phyloP scores from a whole-genome alignment of 495 filamentous ascomycete species.

The Chaetomium cochliodes region DNA sequence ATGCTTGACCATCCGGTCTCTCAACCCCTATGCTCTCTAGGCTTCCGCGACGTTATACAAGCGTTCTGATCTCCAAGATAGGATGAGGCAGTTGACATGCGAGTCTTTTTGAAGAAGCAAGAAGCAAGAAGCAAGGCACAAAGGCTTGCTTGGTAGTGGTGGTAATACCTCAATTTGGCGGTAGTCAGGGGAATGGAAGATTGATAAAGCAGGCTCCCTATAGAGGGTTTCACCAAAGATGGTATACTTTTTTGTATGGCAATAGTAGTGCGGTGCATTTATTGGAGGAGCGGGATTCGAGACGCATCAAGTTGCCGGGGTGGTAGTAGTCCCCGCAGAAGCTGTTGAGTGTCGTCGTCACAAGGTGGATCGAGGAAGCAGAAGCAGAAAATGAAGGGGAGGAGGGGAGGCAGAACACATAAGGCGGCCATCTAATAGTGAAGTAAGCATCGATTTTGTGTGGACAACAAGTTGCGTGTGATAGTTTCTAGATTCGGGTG shows the following conservation, averaged over 20 bases:
- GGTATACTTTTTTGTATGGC: constrained; percentile 20
- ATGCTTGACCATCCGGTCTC: constrained; percentile 93
- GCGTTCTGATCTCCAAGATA: background rate
- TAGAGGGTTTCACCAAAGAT: constrained; percentile 4
- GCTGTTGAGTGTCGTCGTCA: background rate
- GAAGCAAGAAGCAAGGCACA: no score
- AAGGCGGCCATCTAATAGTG: constrained; percentile 20
- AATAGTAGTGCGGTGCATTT: constrained; percentile 6
- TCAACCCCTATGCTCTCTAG: constrained; percentile 94
- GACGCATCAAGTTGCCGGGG: constrained; percentile 2
- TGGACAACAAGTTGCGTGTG: background rate
- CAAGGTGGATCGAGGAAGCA: no score
- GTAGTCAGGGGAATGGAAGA: constrained; percentile 1
- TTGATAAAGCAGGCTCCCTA: constrained; percentile 11
- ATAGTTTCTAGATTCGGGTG: background rate
- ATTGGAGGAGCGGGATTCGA: background rate
- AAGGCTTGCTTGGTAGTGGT: background rate
- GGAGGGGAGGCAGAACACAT: constrained; percentile 10
- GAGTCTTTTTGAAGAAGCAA: background rate
- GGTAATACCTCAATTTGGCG: background rate
- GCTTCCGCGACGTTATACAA: background rate
- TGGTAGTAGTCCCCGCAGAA: background rate
- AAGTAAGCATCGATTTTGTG: constrained; percentile 12
- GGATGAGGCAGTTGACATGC: background rate
- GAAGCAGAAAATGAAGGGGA: background rate